A percentile compares a stretch with the other conserved stretches of the same genome.
These are phyloP conservation scores for Hypholoma sublateritium DNA, from an alignment of 768 basidiomycete species.

Conservation along the genomic window DNA sequence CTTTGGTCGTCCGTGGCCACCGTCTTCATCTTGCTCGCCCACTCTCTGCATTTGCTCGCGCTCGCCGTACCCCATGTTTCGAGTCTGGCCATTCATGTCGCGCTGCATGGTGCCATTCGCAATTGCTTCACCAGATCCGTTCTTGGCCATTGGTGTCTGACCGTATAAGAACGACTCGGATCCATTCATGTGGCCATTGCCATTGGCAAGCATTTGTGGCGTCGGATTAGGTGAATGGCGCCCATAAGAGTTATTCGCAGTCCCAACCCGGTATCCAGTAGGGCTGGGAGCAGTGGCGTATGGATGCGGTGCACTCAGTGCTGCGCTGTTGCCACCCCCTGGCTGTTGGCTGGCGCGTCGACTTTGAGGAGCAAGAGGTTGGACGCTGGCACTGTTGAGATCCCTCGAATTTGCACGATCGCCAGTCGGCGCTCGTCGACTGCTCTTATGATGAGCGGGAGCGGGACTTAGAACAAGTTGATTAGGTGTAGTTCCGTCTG, in stretches of 20 bases:
- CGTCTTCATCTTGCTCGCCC: constrained; percentile 65
- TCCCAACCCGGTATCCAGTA: constrained; percentile 49
- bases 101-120: constrained; percentile 35
- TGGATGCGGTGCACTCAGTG: constrained; percentile 62
- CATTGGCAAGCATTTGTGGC: constrained; percentile 33
- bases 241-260: constrained; percentile 45
- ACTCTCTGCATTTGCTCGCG: constrained; percentile 60
- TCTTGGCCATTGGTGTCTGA: constrained; percentile 47
- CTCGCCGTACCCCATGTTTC: constrained; percentile 65
- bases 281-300: constrained; percentile 67
- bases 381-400: constrained; percentile 51
- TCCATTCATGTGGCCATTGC: constrained; percentile 48
- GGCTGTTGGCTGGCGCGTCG: constrained; percentile 70
- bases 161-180: constrained; percentile 74
- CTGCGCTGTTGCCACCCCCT: constrained; percentile 39
- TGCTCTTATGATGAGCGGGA: constrained; percentile 63
- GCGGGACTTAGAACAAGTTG: constrained; percentile 67
- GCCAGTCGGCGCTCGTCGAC: constrained; percentile 46
- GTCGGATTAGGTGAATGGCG: constrained; percentile 53
- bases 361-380: constrained; percentile 64
- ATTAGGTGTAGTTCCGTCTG: constrained; percentile 55
- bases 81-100: constrained; percentile 32
- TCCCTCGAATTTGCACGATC: constrained; percentile 54
- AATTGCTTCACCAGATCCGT: constrained; percentile 50
- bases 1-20: constrained; percentile 57